These are phyloP conservation scores for Shiraia sp. DNA, from an alignment of 2,329 filamentous ascomycete species.

Conservation along the genomic window DNA sequence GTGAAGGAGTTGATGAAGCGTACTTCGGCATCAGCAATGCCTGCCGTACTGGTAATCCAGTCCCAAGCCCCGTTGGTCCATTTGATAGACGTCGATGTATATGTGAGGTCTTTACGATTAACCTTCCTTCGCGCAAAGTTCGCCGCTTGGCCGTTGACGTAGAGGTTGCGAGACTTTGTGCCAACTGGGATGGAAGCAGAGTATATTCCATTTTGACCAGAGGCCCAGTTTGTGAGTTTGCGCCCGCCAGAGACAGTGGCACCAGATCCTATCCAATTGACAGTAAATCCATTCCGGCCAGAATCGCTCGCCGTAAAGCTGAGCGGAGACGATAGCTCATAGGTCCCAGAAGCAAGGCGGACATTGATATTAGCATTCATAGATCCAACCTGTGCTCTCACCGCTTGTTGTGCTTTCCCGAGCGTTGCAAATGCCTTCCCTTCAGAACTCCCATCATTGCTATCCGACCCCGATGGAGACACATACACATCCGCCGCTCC, in stretches of 20 bases:
- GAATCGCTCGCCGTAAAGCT: conserved; percentile 12
- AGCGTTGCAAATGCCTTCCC: conserved; percentile 8
- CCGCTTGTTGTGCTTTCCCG: conserved; percentile 11
- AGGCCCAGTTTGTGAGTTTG: conserved; percentile 12
- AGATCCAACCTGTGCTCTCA: conserved; percentile 7
- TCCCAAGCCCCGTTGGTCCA: conserved; percentile 12
- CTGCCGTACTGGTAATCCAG: conserved; percentile 16
- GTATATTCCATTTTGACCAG: conserved; percentile 13
- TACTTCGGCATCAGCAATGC: conserved; percentile 13
- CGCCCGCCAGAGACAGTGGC: conserved; percentile 12
- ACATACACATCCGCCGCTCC: conserved; percentile 41
- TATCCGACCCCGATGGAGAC: conserved; percentile 41
- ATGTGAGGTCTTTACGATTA: conserved; percentile 15
- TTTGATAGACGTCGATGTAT: conserved; percentile 11
- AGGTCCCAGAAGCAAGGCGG: conserved; percentile 10
- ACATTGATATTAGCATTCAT: conserved; percentile 11
- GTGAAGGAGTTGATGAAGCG: conserved; percentile 21
- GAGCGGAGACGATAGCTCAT: conserved; percentile 11
- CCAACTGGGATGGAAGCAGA: conserved; percentile 10
- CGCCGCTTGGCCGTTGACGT: conserved; percentile 18
- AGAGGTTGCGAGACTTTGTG: conserved; percentile 15
- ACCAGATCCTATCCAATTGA: conserved; percentile 12
- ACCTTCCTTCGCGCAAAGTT: conserved; percentile 18
- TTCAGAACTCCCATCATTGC: conserved; percentile 7
- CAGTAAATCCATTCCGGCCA: conserved; percentile 11